These are phyloP conservation scores for Fagopyrum tataricum DNA, from an alignment of 148 eudicot species.

Conservation along the genomic window DNA sequence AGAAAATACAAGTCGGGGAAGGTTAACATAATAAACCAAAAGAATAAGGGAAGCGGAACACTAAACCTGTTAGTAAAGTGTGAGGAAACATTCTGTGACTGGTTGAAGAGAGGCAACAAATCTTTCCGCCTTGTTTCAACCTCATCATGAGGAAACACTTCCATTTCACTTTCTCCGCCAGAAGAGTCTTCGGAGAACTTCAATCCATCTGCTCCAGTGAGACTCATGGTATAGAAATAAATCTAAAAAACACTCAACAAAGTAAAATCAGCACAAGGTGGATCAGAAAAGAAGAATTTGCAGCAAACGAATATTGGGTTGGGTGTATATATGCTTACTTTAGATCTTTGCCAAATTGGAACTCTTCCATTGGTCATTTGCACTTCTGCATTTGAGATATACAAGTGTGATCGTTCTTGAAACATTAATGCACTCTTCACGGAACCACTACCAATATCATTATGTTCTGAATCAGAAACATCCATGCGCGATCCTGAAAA, in stretches of 20 bases:
- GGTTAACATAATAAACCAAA: background rate
- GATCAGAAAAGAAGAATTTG: background rate
- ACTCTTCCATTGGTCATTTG: slow-evolving; percentile 27
- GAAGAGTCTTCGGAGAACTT: slow-evolving; percentile 16
- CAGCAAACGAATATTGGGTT: background rate
- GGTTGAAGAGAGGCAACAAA: slow-evolving; percentile 36
- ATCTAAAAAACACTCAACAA: slow-evolving; percentile 22
- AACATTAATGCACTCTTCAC: slow-evolving; percentile 17
- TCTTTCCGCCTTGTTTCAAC: slow-evolving; percentile 36
- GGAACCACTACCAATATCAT: slow-evolving; percentile 6
- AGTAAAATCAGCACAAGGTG: slow-evolving; percentile 9
- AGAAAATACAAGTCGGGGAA: background rate
- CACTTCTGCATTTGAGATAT: slow-evolving; percentile 41
- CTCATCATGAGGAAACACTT: slow-evolving; percentile 21
- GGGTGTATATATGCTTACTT: slow-evolving; percentile 22
- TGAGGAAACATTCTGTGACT: slow-evolving; percentile 25
- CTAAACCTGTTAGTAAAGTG: slow-evolving; percentile 17
- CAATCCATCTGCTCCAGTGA: slow-evolving; percentile 14
- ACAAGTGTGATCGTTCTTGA: slow-evolving; percentile 25
- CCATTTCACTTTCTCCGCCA: slow-evolving; percentile 36
- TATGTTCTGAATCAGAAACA: slow-evolving; percentile 16
- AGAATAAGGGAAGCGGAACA: background rate
- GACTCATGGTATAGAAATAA: slow-evolving; percentile 21
- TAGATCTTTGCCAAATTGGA: slow-evolving; percentile 35
- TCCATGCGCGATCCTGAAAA: slow-evolving; percentile 8